Evolutionary conservation across 139 green algal genomes (phyloP), one percentile per base, ranked within the genome.

Genomic region (Chlamydomonas asymmetrica): DNA sequence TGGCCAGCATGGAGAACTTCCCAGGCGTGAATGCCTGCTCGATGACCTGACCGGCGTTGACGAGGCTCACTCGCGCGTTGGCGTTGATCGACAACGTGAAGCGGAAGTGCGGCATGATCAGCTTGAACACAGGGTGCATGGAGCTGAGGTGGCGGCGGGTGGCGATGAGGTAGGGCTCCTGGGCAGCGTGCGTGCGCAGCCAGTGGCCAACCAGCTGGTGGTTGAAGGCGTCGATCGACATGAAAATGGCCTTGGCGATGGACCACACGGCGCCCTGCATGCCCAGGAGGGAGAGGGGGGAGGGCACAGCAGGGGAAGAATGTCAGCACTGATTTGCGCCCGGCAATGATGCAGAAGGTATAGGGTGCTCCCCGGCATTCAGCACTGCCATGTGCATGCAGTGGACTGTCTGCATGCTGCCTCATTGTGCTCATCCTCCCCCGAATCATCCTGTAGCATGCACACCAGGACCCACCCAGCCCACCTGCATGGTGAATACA

Each of bases 71-170:
- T 52, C 85, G 80, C 6, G 77, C 85, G 43, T 83, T 79, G 59
- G 34, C 27, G 71, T 91, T 91, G 80, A 91, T 91, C 57, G 80
- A 48, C 25, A 89, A 54, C 9, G 83, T 91, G 80, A 86, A 89
- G 27, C 73, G 66, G 74, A 86, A 86, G 73, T 89, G 84, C 3
- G 81, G 84, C n/a, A 76, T 25, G 78, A 89, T 80, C 25, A 88
- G 71, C 74, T 85, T 82, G 80, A 69, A 60, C 54, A 87, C 73
- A 35, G 85, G 83, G 71, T 91, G 83, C 74, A 86, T 71, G 31
- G 59, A 59, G 68, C 64, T 81, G 5, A 91, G 60, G 10, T 84
- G 49, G 62, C 85, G 75, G 31, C 63, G 62, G n/a, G 81, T 65
- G 29, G 83, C 75, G 50, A 91, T 89, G 49, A 70, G 35, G 62